Conservation (phyloP, 768 basidiomycete genomes). For the Collybia sp. region DNA sequence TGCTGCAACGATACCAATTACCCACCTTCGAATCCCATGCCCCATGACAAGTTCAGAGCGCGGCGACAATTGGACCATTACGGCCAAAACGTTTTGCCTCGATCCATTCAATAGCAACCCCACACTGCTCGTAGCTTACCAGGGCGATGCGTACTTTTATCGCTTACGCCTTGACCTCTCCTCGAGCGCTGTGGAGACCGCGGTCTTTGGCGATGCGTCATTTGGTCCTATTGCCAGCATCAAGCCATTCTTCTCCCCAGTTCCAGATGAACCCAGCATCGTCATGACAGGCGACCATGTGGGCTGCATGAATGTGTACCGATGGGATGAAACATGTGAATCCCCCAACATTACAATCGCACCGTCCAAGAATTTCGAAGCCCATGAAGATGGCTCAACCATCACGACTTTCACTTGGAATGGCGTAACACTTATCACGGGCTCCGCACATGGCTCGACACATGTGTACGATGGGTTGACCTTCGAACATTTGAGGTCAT, state of each 20-base stretch:
- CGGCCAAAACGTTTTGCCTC: conserved; percentile 14
- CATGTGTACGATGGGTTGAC: conserved; percentile 65
- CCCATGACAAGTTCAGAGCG: conserved; percentile 12
- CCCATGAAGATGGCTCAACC: conserved; percentile 52
- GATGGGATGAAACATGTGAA: conserved; percentile 27
- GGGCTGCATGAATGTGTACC: conserved; percentile 61
- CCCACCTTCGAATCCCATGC: conserved; percentile 29
- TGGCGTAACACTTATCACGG: conserved; percentile 54
- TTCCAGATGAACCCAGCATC: conserved; percentile 30
- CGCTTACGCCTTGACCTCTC: conserved; percentile 36
- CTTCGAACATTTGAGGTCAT: conserved; percentile 49
- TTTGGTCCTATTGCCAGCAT: conserved; percentile 49
- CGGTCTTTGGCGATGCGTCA: conserved; percentile 46
- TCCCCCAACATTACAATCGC: conserved; percentile 11
- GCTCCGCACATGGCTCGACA: conserved; percentile 57
- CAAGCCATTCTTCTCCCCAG: conserved; percentile 41
- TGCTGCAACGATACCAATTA: conserved; percentile 13
- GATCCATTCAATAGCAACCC: conserved; percentile 21
- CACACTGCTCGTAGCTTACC: conserved; percentile 48
- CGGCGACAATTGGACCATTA: neutral
- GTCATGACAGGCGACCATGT: conserved; percentile 61
- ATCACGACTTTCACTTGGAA: conserved; percentile 65
- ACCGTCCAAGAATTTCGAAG: conserved; percentile 51
- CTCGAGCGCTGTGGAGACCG: conserved; percentile 22
- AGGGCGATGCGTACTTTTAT: conserved; percentile 46